A percentile compares a stretch with the other conserved stretches of the same genome.
Evolutionary conservation across 176 grass and related monocot species (phyloP).

Genomic region (Aechmea fasciata): DNA sequence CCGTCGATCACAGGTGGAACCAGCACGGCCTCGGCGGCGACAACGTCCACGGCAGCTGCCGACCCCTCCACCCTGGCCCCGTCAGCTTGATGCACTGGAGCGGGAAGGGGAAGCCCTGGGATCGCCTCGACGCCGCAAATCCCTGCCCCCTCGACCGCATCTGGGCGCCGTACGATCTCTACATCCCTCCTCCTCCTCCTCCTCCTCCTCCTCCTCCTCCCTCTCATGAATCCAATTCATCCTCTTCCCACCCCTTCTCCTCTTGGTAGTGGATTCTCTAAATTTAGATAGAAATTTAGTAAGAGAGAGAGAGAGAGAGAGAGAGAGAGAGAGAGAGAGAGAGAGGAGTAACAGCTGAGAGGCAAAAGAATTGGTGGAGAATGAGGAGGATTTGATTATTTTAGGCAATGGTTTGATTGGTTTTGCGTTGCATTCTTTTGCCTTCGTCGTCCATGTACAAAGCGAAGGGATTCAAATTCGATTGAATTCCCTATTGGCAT

Average conservation of each 20-base stretch:
- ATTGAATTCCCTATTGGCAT: too few species aligned
- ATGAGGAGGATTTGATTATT: too few species aligned
- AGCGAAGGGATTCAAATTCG: too few species aligned
- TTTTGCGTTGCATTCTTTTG: too few species aligned
- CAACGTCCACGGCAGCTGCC: slow-evolving; percentile 73
- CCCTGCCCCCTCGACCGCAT: slow-evolving; percentile 68
- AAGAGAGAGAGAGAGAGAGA: too few species aligned
- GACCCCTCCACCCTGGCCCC: slow-evolving; percentile 63
- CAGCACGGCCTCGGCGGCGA: slow-evolving; percentile 91
- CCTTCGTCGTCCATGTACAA: too few species aligned
- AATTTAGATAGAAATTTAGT: too few species aligned
- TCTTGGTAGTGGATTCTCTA: not conserved
- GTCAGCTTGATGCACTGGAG: slow-evolving; percentile 95
- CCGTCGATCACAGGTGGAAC: slow-evolving; percentile 87
- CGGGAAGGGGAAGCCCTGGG: slow-evolving; percentile 86
- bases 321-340: too few species aligned
- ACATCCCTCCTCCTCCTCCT: slow-evolving; percentile 23
- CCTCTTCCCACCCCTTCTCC: not conserved
- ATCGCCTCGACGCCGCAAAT: slow-evolving; percentile 54
- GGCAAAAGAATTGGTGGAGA: too few species aligned
- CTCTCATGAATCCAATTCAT: slow-evolving; percentile 17
- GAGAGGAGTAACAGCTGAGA: too few species aligned
- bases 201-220: slow-evolving; percentile 4
- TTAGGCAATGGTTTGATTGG: too few species aligned
- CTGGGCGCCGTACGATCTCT: slow-evolving; percentile 73